A percentile compares a stretch with the other conserved stretches of the same genome.
phyloP scores from a whole-genome alignment of 352 stramenopile genomes.

The Pythium pectinolyticum region DNA sequence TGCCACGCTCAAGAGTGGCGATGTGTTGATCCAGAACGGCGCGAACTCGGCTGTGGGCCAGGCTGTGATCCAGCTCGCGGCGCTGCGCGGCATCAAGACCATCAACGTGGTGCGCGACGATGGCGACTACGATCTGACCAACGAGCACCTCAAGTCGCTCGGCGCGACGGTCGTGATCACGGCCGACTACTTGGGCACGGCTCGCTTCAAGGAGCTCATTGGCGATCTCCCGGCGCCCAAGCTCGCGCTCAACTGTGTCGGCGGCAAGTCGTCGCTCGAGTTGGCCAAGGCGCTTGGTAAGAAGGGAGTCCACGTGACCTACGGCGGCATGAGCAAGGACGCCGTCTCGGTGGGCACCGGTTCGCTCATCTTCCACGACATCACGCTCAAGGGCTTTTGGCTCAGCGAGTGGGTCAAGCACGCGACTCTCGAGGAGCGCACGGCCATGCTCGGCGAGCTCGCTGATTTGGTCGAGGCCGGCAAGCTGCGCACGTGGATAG shows the following conservation, averaged over 20 bases:
- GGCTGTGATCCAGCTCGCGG: constrained; percentile 88
- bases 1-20: constrained; percentile 63
- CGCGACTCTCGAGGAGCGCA: constrained; percentile 56
- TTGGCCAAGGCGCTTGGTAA: constrained; percentile 70
- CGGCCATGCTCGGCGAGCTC: constrained; percentile 69
- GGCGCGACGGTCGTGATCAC: constrained; percentile 76
- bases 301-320: constrained; percentile 79
- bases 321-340: constrained; percentile 81
- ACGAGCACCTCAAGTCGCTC: constrained; percentile 78
- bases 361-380: constrained; percentile 86
- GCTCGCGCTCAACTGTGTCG: constrained; percentile 82
- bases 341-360: constrained; percentile 62
- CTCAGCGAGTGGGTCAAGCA: constrained; percentile 83
- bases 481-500: constrained; percentile 83
- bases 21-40: constrained; percentile 90
- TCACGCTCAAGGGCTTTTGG: constrained; percentile 88
- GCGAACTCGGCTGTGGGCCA: constrained; percentile 87
- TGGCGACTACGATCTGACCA: constrained; percentile 72
- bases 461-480: constrained; percentile 61
- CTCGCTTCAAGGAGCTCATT: constrained; percentile 85
- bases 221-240: constrained; percentile 81
- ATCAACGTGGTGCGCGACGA: constrained; percentile 90
- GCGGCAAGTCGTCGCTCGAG: constrained; percentile 66
- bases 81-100: constrained; percentile 84
- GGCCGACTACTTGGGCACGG: constrained; percentile 69